Evolutionary conservation across 495 filamentous ascomycete genomes (phyloP), one percentile per base, ranked within the genome.

Genomic region (Penicillium egyptiacum): DNA sequence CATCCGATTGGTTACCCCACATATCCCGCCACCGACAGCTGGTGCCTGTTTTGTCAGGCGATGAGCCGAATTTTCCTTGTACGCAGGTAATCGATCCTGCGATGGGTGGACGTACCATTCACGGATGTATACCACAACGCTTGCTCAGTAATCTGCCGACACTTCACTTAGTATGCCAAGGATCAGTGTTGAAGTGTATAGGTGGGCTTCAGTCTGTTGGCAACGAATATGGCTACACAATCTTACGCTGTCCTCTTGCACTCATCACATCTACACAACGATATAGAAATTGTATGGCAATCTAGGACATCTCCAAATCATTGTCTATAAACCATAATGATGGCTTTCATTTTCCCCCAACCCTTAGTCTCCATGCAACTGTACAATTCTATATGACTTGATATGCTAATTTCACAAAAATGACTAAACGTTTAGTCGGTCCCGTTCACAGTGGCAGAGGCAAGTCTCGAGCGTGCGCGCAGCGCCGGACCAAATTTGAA

Each of bases 401-500:
- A 23, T 11, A 35, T 19, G 17, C 39, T 19, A 42, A 53, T 31
- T 43, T 7, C 12, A 19, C 37, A 12, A 10, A 54, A 23, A 37
- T 16, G 5, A 30, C 25, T 7, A 2, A 10, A 12, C 8, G 12
- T 26, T 55, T 46, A 55, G 5, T 55, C 23, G 4, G 26, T 16
- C 3, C 14, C 42, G 22, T 41, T 62, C 26, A 60, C 56, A 42
- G 50, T 60, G 9, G 53, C 56, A 49, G 60, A 71, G 8, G 67
- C 70, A 39, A 73, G 58, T 63, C 61, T 68, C 0, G 70, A 73
- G 7, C 73, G 67, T 16, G 64, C 62, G 12, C 79, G 62, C 26
- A 82, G 64, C 30, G 58, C 53, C 19, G 71, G 71, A 6, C 79
- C 79, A 33, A 57, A 79, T 52, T 69, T 77, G 58, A 68, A 81